phyloP scores from a whole-genome alignment of 768 basidiomycete species.

The Hypsizygus marmoreus region DNA sequence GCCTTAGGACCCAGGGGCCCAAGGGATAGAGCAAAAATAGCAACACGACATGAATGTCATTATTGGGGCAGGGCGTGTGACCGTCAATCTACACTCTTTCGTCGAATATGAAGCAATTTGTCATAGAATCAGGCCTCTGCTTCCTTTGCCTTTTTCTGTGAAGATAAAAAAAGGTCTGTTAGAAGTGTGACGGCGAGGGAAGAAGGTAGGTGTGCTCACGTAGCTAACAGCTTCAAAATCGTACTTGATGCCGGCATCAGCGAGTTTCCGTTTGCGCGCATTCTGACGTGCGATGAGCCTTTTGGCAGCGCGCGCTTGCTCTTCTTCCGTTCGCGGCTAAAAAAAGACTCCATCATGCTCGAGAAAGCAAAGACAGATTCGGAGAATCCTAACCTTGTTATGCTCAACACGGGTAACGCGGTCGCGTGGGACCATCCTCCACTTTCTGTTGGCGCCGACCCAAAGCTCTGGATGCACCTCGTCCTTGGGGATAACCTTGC shows the following conservation, averaged over 20 bases:
- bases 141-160: slow-evolving; percentile 26
- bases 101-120: neutral
- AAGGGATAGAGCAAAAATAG: too few relatives aligned
- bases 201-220: slow-evolving; percentile 46
- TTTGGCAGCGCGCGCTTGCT: slow-evolving; percentile 63
- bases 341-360: slow-evolving; percentile 3
- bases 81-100: neutral
- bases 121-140: slow-evolving; percentile 1
- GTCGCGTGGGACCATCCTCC: slow-evolving; percentile 73
- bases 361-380: neutral
- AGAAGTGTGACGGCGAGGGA: neutral
- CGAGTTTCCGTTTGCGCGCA: slow-evolving; percentile 76
- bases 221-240: slow-evolving; percentile 82
- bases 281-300: slow-evolving; percentile 78
- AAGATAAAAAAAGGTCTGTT: slow-evolving; percentile 1
- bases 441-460: slow-evolving; percentile 96
- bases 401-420: slow-evolving; percentile 72
- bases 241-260: slow-evolving; percentile 83
- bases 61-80: slow-evolving; percentile 1
- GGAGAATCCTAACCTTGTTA: slow-evolving; percentile 66
- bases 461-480: slow-evolving; percentile 92
- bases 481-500: slow-evolving; percentile 87
- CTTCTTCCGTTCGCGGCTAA: slow-evolving; percentile 73
- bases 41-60: too few relatives aligned
- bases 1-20: too few relatives aligned